These are phyloP conservation scores for Neofusicoccum sp. DNA, from an alignment of 2,329 filamentous ascomycete species.

Conservation along the genomic window DNA sequence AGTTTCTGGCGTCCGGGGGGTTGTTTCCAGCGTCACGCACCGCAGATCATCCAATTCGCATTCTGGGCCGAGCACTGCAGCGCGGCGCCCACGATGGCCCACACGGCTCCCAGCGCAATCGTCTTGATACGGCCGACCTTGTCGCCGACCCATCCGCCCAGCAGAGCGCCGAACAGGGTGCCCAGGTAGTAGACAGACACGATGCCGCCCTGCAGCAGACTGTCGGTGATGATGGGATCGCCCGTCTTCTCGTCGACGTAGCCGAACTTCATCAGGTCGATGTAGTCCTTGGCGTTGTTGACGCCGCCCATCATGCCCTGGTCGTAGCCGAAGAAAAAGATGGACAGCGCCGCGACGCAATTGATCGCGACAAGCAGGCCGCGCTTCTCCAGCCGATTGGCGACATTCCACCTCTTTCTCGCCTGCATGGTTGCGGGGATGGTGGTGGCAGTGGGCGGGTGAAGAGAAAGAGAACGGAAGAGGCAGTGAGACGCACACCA, in stretches of 20 bases:
- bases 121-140: conserved; percentile 30
- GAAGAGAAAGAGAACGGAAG: not conserved
- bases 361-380: conserved; percentile 32
- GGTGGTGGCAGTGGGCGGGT: conserved; percentile 24
- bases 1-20: too few species aligned
- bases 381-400: conserved; percentile 27
- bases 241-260: conserved; percentile 28
- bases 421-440: conserved; percentile 32
- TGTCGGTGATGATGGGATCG: conserved; percentile 26
- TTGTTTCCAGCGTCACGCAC: conserved; percentile 35
- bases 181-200: conserved; percentile 34
- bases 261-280: conserved; percentile 31
- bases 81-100: conserved; percentile 50
- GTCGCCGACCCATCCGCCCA: conserved; percentile 29
- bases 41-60: conserved; percentile 67
- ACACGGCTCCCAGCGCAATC: conserved; percentile 28
- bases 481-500: too few species aligned
- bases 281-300: conserved; percentile 33
- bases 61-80: conserved; percentile 67
- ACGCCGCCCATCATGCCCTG: conserved; percentile 36
- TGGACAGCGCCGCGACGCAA: conserved; percentile 31
- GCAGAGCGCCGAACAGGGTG: conserved; percentile 28
- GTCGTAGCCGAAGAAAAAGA: conserved; percentile 35
- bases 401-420: conserved; percentile 3
- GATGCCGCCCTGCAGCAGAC: conserved; percentile 33